phyloP scores from a whole-genome alignment of 2,329 filamentous ascomycete genomes.

The Paradendryphiella salina region DNA sequence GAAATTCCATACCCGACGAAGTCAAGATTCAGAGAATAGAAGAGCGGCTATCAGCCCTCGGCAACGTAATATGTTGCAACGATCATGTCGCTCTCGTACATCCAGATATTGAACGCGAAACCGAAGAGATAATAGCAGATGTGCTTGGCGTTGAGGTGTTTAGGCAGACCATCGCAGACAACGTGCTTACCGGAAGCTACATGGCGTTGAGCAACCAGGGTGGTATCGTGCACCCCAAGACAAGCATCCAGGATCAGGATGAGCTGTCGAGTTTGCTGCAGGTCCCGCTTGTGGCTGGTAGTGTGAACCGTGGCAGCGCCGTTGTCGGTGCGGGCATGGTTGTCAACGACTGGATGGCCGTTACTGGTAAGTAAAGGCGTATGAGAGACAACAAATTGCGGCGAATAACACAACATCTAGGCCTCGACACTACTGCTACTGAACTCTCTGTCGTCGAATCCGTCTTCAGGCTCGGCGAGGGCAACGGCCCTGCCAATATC shows the following conservation, averaged over 20 bases:
- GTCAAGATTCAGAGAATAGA: conserved; percentile 98
- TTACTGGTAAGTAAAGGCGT: conserved; percentile 58
- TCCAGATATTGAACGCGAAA: conserved; percentile 95
- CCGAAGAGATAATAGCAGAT: conserved; percentile 97
- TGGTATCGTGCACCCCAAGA: conserved; percentile 96
- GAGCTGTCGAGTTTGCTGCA: conserved; percentile 91
- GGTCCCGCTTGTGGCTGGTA: conserved; percentile 92
- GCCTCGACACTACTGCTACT: conserved; percentile 93
- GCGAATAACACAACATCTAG: conserved; percentile 44
- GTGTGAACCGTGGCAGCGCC: conserved; percentile 87
- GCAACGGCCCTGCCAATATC: conserved; percentile 73
- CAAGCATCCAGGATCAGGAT: conserved; percentile 95
- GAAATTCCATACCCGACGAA: conserved; percentile 87
- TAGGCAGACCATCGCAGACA: conserved; percentile 93
- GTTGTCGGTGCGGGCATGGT: conserved; percentile 98
- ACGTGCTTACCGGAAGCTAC: conserved; percentile 94
- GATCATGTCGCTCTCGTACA: conserved; percentile 97
- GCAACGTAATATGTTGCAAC: conserved; percentile 95
- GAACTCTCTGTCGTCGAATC: conserved; percentile 95
- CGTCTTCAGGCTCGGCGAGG: conserved; percentile 92
- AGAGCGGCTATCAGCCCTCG: conserved; percentile 90
- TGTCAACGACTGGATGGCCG: conserved; percentile 96
- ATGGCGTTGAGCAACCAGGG: conserved; percentile 96
- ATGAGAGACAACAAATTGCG: neutral
- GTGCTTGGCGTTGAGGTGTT: conserved; percentile 88